Base-by-base conservation (phyloP, 2,329 filamentous ascomycete genomes). In the Chrysosporium keratinophilum region DNA sequence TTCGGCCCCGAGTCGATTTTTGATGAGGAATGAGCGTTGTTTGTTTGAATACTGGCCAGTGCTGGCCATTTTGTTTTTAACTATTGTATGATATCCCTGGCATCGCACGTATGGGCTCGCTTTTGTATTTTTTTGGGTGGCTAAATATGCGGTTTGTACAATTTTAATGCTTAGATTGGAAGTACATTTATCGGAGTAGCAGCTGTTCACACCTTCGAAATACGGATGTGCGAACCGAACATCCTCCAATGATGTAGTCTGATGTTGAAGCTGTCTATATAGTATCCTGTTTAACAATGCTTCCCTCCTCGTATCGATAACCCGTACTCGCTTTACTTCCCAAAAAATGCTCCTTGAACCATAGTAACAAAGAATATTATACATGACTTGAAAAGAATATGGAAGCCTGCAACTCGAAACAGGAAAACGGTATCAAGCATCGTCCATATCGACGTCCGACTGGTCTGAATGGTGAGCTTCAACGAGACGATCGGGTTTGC, bases 1-100 rank as follows among this genome's bases (percentile, higher is more conserved):
- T 58, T 76, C 50, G 73, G 66, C 3, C 70, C 71, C 1, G 71
- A 73, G 55, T 47, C 37, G 6, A 46, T 46, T n/a, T 34, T 46
- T 34, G 43, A 46, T 37, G 35, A 37, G 10, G 14, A 46, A 46
- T 46, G 12, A 46, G 28, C 7, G 11, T 14, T 23, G 11, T 46
- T 43, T 43, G 15, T 43, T 6, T 23, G 15, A 19, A 17, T 5
- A 43, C 15, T 12, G 11, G 11, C 35, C n/a, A 14, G 3, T 42
- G 19, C 19, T 42, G 47, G 35, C 11, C 5, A 14, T 44, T 43
- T 28, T 41, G 10, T 40, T 28, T 31, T 31, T 50, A 10, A 43
- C 11, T n/a, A 39, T 19, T 15, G 23, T 31, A 35, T 43, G 37
- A 43, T 51, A 51, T 31, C 48, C 49, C 17, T n/a, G 11, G 17